Conservation (phyloP, 208 protist genomes). For the Blastocrithidia nonstop region DNA sequence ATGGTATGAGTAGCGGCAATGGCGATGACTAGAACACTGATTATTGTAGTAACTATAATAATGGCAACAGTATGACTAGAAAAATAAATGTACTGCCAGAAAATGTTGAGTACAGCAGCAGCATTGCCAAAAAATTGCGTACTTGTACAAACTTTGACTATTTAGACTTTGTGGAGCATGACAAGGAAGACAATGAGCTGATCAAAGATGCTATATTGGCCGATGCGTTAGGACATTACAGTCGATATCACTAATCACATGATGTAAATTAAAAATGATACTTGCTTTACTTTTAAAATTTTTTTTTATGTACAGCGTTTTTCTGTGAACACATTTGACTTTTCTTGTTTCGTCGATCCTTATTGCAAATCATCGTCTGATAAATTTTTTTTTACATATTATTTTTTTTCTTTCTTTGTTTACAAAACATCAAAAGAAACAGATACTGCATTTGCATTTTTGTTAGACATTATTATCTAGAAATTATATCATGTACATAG, state of each 20-base stretch:
- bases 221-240: constrained; percentile 63
- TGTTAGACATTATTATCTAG: background rate
- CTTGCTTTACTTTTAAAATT: constrained; percentile 3
- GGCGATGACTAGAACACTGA: too few species aligned
- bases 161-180: constrained; percentile 41
- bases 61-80: constrained; percentile 1
- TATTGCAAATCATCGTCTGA: background rate
- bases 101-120: constrained; percentile 24
- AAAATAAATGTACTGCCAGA: constrained; percentile 3
- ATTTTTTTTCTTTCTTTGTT: background rate
- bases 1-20: too few species aligned
- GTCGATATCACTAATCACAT: constrained; percentile 16
- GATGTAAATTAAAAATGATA: too few species aligned
- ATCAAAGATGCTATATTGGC: constrained; percentile 64
- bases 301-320: background rate
- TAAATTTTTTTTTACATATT: background rate
- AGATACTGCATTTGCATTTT: background rate
- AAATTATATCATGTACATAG: background rate
- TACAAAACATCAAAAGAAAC: constrained; percentile 1
- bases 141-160: constrained; percentile 66
- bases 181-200: constrained; percentile 22
- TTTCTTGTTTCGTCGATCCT: background rate
- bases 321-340: background rate
- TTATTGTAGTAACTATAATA: constrained; percentile 1
- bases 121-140: constrained; percentile 21